Evolutionary conservation across 2,329 filamentous ascomycete genomes (phyloP), one percentile per base, ranked within the genome.

Genomic region (Colletotrichum sp.): DNA sequence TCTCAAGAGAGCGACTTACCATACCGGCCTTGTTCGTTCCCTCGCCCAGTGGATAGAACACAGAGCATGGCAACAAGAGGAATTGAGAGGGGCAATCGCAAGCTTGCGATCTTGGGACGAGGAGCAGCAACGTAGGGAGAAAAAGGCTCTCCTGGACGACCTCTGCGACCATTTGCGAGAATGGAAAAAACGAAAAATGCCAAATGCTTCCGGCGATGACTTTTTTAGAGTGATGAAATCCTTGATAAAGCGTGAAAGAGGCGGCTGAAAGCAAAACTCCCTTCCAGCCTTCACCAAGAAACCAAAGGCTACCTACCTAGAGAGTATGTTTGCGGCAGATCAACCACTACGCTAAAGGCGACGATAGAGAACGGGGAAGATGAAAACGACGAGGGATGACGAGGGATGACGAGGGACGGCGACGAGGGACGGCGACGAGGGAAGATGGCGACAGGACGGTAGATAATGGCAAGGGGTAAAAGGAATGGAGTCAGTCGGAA

Each of bases 71-170:
- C 18, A 12, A 21, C 18, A 21, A 1, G 44, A 18, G 18, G 44
- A 21, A n/a, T 5, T 6, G 39, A 44, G 9, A n/a, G 4, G 16
- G 2, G 5, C 3, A 21, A 49, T 49, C 3, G 10, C 18, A 6
- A 49, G 18, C 0, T 13, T 49, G 44, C 44, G 44, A 49, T 7
- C 1, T 21, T 49, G 1, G 44, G 44, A 12, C 2, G 44, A 49
- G 0, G 44, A 21, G 0, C 44, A 52, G 3, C 10, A 7, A 8
- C 44, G n/a, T 7, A 52, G 0, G 12, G n/a, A 21, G 6, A 0
- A 52, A 8, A 0, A 3, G 2, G n/a, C 44, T 21, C n/a, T 52
- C 2, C 6, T 52, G n/a, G n/a, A 52, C n/a, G n/a, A 52, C n/a
- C 44, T 52, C n/a, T 1, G 44, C n/a, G n/a, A 4, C 1, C 10